Conservation (phyloP, 179 eudicot genomes). For the Amaranthus tricolor region DNA sequence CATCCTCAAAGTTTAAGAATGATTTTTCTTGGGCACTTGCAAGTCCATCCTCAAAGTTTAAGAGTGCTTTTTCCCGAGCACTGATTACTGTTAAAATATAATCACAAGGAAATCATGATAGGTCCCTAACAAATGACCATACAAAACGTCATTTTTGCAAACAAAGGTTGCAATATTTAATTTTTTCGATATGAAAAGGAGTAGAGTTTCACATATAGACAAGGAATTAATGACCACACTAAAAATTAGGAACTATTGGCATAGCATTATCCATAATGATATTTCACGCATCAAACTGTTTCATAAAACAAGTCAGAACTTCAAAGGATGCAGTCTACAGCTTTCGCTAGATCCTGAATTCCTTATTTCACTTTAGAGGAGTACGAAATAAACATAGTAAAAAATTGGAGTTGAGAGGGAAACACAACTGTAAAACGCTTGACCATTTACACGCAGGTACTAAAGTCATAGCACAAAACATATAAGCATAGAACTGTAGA, state of each 20-base stretch:
- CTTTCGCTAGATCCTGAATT: not conserved
- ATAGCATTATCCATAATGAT: not conserved
- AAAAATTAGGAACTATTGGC: not conserved
- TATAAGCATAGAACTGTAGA: not conserved
- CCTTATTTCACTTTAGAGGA: not conserved
- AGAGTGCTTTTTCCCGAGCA: not conserved
- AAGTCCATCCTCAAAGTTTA: too few relatives aligned
- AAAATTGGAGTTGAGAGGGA: not conserved
- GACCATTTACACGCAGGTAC: not conserved
- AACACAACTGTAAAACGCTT: not conserved
- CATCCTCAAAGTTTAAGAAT: slow-evolving; percentile 39
- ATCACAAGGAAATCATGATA: slow-evolving; percentile 7
- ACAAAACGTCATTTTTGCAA: not conserved
- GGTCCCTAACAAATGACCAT: not conserved
- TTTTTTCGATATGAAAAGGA: not conserved
- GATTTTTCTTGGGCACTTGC: not conserved
- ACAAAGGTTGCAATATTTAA: not conserved
- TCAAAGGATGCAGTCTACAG: not conserved
- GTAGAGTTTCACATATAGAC: not conserved
- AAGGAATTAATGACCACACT: not conserved
- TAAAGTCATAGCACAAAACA: not conserved
- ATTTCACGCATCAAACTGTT: not conserved
- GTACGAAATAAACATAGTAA: not conserved
- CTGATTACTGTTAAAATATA: not conserved
- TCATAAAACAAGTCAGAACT: not conserved